Evolutionary conservation across 768 basidiomycete species (phyloP), one percentile per base, ranked within the genome.

Genomic region (Heimioporus sp.): DNA sequence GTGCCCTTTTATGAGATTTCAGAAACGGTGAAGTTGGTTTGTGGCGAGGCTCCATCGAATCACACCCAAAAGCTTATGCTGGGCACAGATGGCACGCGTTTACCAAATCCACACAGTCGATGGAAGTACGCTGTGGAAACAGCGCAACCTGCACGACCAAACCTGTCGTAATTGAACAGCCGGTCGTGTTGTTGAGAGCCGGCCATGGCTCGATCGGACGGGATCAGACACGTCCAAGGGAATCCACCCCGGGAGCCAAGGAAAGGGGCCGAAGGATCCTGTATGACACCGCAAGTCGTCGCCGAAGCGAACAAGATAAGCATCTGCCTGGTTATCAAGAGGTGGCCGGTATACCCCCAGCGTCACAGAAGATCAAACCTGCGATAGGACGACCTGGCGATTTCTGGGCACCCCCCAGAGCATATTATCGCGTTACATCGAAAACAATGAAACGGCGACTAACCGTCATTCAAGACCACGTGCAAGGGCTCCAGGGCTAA

Each of bases 1-100:
- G 9, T 10, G 16, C 1, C 13, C n/a, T 35, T 46, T 54, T 65
- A 53, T 60, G 7, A 4, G 24, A 28, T 6, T 28, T 28, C 24
- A 28, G 5, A 28, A 7, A 28, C 24, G 24, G 6, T 28, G 6
- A 7, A 28, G 24, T 28, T 28, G 24, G 24, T 28, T n/a, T 43
- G 49, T 28, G 42, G 43, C 41, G 48, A 53, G 37, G 24, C 16
- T 11, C 21, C 16, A 28, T 15, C 35, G 10, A 46, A 46, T 37
- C 40, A 7, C 24, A 19, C 35, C 43, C 19, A 40, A 50, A 20
- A 42, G 1, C 10, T 37, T 12, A 30, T 46, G 10, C 36, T 37
- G 24, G 36, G 42, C 48, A 31, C 32, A 17, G 21, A 43, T 50
- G 28, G 21, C 32, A 48, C 19, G 38, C 19, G 32, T 15, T 30